Percentiles rank a stretch among this genome's conserved stretches.
Conservation (phyloP, 208 protist genomes). For the Porcisia hertigi region DNA sequence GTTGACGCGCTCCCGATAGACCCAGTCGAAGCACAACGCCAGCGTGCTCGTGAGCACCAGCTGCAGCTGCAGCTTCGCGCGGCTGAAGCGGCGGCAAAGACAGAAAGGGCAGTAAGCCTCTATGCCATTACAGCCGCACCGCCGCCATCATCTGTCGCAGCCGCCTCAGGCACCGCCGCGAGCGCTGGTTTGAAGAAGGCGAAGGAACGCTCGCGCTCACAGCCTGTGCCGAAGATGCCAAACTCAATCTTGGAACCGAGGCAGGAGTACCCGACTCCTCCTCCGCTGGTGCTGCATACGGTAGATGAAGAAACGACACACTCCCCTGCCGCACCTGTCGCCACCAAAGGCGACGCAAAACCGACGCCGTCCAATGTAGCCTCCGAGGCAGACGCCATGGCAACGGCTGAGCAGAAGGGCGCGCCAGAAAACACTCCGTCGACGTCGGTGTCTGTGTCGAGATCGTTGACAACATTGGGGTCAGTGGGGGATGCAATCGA, state of each 20-base stretch:
- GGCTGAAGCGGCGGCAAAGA: conserved; percentile 15
- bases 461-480: neutral
- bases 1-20: conserved; percentile 57
- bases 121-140: conserved; percentile 34
- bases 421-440: neutral
- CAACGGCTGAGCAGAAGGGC: neutral
- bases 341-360: neutral
- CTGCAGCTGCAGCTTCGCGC: conserved; percentile 20
- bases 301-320: conserved; percentile 32
- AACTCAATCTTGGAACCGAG: conserved; percentile 37
- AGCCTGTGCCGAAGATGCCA: conserved; percentile 41
- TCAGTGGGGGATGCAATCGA: neutral
- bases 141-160: conserved; percentile 2
- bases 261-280: conserved; percentile 41
- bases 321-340: neutral
- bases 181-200: conserved; percentile 11
- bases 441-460: neutral
- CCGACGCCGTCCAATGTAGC: neutral
- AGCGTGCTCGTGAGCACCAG: conserved; percentile 30
- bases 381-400: neutral
- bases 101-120: conserved; percentile 34
- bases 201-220: conserved; percentile 46
- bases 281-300: conserved; percentile 67
- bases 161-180: conserved; percentile 3
- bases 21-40: conserved; percentile 33